Evolutionary conservation across 1,284 basidiomycete species (phyloP).

Genomic region (Rhodofomes roseus): DNA sequence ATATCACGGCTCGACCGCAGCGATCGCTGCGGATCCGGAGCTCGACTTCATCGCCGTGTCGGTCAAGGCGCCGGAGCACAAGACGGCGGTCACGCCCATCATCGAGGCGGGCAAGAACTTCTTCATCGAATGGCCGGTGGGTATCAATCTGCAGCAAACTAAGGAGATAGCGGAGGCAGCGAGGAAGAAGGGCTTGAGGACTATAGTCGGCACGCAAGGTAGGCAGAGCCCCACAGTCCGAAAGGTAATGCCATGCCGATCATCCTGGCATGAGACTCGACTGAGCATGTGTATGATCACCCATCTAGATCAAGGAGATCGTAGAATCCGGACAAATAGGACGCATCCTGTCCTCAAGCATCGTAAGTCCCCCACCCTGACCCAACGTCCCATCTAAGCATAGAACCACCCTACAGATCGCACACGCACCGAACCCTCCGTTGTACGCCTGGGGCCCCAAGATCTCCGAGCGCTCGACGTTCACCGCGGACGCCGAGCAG

Average conservation of each 20-base stretch:
- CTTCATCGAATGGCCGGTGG: constrained; percentile 40
- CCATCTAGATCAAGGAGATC: constrained; percentile 26
- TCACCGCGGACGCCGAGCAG: constrained; percentile 12
- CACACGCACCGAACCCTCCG: constrained; percentile 13
- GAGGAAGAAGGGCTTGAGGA: constrained; percentile 27
- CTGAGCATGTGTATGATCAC: neutral
- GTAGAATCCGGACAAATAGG: constrained; percentile 31
- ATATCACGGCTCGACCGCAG: constrained; percentile 25
- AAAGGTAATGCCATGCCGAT: constrained; percentile 21
- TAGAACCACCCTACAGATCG: constrained; percentile 8
- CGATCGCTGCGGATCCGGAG: constrained; percentile 30
- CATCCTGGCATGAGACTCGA: neutral
- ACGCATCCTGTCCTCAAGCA: constrained; percentile 26
- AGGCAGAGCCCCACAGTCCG: constrained; percentile 22
- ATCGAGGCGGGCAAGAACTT: constrained; percentile 35
- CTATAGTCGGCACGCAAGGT: constrained; percentile 32
- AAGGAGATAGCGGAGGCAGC: constrained; percentile 30
- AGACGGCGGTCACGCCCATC: constrained; percentile 24
- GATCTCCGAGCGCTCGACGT: constrained; percentile 10
- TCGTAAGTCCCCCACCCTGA: constrained; percentile 18
- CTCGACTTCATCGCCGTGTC: constrained; percentile 34
- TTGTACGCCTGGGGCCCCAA: constrained; percentile 19
- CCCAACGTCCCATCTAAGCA: neutral
- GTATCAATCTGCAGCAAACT: constrained; percentile 26
- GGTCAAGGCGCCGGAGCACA: constrained; percentile 30